A percentile compares a stretch with the other conserved stretches of the same genome.
phyloP scores from a whole-genome alignment of 257 asterid species.

The Nicotiana attenuata region DNA sequence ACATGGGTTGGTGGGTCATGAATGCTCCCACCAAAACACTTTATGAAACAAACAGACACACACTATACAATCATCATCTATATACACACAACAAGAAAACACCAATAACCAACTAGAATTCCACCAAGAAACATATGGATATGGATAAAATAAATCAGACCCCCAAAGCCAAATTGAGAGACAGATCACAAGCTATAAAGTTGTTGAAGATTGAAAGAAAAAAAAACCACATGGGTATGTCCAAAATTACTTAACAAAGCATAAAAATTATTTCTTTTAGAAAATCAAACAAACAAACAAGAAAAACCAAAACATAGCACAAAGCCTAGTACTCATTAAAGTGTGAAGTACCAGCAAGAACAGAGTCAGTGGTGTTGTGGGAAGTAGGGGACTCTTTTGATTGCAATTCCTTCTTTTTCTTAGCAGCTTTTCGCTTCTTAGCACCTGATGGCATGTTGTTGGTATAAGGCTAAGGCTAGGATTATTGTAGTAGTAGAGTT shows the following conservation, averaged over 20 bases:
- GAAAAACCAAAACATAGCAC: background rate
- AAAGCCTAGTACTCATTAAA: background rate
- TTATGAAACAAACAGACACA: background rate
- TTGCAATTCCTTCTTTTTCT: slow-evolving; percentile 44
- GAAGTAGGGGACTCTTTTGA: background rate
- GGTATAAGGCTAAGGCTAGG: background rate
- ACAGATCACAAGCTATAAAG: slow-evolving; percentile 32
- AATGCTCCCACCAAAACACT: background rate
- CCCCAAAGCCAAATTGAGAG: slow-evolving; percentile 30
- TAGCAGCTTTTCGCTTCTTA: slow-evolving; percentile 28
- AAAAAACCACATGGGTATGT: slow-evolving; percentile 26
- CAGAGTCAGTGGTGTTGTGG: slow-evolving; percentile 5
- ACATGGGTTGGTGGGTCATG: slow-evolving; percentile 11
- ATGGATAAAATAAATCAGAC: slow-evolving; percentile 17
- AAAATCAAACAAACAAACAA: background rate
- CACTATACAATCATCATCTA: background rate
- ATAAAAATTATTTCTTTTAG: background rate
- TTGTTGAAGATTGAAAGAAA: slow-evolving; percentile 1
- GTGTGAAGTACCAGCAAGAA: slow-evolving; percentile 12
- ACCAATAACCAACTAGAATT: slow-evolving; percentile 8
- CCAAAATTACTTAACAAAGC: slow-evolving; percentile 10
- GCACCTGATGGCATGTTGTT: slow-evolving; percentile 44
- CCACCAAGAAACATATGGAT: slow-evolving; percentile 7
- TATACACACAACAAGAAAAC: slow-evolving; percentile 10
- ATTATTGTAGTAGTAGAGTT: background rate